phyloP scores from a whole-genome alignment of 2,329 filamentous ascomycete species.

The Diaporthe velutina region DNA sequence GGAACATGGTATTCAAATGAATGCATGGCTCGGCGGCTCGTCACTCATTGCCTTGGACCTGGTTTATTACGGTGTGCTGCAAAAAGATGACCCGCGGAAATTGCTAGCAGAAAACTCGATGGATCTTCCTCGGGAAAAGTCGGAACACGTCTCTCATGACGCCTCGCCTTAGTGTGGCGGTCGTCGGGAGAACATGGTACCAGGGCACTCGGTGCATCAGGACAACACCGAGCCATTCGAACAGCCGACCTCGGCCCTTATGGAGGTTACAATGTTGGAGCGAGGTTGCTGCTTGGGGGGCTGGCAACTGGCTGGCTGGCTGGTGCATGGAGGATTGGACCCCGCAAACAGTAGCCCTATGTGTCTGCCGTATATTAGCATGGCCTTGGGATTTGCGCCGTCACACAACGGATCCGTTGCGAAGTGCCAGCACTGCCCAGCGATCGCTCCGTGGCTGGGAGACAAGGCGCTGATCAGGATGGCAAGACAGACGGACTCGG shows the following conservation, averaged over 20 bases:
- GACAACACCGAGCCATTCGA: not conserved
- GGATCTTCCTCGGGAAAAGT: slow-evolving; percentile 27
- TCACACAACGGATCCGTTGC: not conserved
- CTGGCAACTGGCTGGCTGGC: not conserved
- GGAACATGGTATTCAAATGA: slow-evolving; percentile 25
- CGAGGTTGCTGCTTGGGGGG: not conserved
- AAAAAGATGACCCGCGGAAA: slow-evolving; percentile 7
- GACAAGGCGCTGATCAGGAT: slow-evolving; percentile 16
- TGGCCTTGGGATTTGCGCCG: slow-evolving; percentile 13
- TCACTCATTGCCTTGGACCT: not conserved
- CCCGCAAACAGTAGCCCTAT: slow-evolving; percentile 15
- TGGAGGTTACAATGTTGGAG: not conserved
- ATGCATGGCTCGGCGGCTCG: not conserved
- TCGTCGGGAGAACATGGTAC: not conserved
- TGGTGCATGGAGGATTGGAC: not conserved
- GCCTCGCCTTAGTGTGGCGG: not conserved
- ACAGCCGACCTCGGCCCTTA: slow-evolving; percentile 18
- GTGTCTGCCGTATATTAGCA: not conserved
- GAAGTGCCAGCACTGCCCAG: not conserved
- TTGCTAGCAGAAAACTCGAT: not conserved
- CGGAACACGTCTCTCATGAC: not conserved
- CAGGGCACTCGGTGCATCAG: not conserved
- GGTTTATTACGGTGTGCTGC: not conserved
- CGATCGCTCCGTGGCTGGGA: not conserved
- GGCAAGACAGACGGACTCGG: not conserved